Percentiles rank a stretch among this genome's conserved stretches.
These are phyloP conservation scores for Pseudocercospora pini-densiflorae DNA, from an alignment of 2,329 filamentous ascomycete genomes.

Conservation along the genomic window DNA sequence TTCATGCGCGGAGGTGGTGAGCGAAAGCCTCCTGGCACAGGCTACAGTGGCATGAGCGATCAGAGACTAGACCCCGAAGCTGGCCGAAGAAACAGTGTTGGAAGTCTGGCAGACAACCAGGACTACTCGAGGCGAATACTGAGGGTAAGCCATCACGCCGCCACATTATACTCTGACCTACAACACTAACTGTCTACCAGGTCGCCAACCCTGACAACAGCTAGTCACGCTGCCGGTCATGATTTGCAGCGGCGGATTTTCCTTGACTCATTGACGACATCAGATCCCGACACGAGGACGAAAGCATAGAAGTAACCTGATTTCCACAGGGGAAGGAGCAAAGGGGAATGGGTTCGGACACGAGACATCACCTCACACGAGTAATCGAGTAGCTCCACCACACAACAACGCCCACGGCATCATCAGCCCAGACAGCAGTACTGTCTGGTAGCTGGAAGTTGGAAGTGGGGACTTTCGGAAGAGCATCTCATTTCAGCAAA, in stretches of 20 bases:
- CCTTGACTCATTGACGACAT: conserved; percentile 25
- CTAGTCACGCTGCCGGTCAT: conserved; percentile 16
- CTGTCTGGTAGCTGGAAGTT: background rate
- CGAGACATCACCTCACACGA: background rate
- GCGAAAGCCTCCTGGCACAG: conserved; percentile 63
- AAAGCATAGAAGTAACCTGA: conserved; percentile 14
- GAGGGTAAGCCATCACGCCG: conserved; percentile 65
- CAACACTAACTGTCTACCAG: conserved; percentile 12
- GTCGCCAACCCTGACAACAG: conserved; percentile 27
- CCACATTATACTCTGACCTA: background rate
- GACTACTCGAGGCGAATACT: conserved; percentile 97
- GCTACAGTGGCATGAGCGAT: conserved; percentile 76
- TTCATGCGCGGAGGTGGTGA: conserved; percentile 62
- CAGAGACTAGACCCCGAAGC: conserved; percentile 83
- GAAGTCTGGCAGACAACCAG: conserved; percentile 88
- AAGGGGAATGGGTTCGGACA: background rate
- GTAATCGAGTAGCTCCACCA: background rate
- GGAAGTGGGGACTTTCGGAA: background rate
- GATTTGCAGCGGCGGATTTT: conserved; percentile 8
- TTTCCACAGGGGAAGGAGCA: background rate
- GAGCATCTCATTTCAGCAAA: conserved; percentile 10
- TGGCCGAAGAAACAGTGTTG: conserved; percentile 66
- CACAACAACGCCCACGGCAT: background rate
- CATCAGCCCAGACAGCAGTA: background rate
- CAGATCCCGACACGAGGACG: conserved; percentile 12